These are phyloP conservation scores for Dothideomycetes sp. DNA, from an alignment of 2,329 filamentous ascomycete genomes.

Conservation along the genomic window DNA sequence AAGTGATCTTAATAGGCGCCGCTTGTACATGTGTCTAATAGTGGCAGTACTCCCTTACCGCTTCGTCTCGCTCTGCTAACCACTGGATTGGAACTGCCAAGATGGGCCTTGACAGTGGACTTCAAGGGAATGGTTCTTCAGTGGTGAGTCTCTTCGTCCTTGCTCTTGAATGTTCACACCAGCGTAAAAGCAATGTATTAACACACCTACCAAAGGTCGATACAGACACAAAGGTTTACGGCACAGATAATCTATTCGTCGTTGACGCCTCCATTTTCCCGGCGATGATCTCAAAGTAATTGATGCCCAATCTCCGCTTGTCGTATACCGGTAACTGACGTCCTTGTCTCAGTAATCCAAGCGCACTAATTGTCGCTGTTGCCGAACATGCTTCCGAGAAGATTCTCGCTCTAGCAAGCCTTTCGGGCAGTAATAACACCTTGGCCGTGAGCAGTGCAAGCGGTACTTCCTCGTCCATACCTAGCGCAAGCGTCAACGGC, in stretches of 20 bases:
- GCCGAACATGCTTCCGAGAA: slow-evolving; percentile 50
- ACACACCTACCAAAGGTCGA: no score
- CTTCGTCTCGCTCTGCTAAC: slow-evolving; percentile 31
- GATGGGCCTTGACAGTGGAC: slow-evolving; percentile 33
- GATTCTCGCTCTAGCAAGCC: slow-evolving; percentile 32
- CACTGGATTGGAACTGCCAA: slow-evolving; percentile 32
- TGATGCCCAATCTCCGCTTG: no score
- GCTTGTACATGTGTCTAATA: slow-evolving; percentile 22
- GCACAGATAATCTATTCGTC: slow-evolving; percentile 57
- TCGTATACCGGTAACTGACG: no score
- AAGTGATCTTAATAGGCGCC: slow-evolving; percentile 33
- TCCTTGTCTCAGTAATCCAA: no score
- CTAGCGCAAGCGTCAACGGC: no score
- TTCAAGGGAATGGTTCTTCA: slow-evolving; percentile 30
- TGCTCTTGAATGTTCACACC: no score
- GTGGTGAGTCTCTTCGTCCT: no score
- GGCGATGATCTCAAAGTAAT: slow-evolving; percentile 54
- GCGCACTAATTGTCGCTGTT: slow-evolving; percentile 51
- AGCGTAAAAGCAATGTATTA: no score
- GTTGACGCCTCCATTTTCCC: slow-evolving; percentile 61
- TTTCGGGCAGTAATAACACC: no score
- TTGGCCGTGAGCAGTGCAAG: no score
- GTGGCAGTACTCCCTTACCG: slow-evolving; percentile 21
- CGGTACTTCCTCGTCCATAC: no score
- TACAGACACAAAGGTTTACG: slow-evolving; percentile 40